Evolutionary conservation across 192 early-diverging fungal genomes (phyloP), one percentile per base, ranked within the genome.

Genomic region (Irineochytrium annulatum): DNA sequence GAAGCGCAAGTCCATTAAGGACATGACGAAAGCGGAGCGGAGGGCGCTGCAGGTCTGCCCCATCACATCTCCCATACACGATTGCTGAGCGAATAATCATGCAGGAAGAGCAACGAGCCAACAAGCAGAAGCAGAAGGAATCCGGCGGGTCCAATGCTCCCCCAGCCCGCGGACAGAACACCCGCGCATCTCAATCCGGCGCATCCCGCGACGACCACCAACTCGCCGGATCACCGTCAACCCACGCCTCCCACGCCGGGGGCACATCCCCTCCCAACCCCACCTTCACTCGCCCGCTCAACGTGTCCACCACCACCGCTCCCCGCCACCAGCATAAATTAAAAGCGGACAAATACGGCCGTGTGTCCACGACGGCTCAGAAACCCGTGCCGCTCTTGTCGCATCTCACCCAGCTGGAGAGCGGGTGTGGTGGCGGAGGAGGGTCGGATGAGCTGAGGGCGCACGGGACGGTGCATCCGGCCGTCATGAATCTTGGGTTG

Each of bases 11-110:
- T 58, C 65, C 31, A 46, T 65, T 43, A 90, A 89, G 67, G 72
- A 86, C 34, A 86, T 91, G 89, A 92, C 90, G 24, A 95, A 93
- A 59, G 90, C 90, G 26, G 92, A 97, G 77, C 82, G 91, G 52
- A 82, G 91, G 29, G 93, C 85, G 16, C 55, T 88, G 52, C 92
- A 95, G 68, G 90, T 76, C 24, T 19, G 59, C 49, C 19, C 27
- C 19, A n/a, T 24, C 28, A 19, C 3, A 31, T 64, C 48, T 1
- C 41, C 31, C 0, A 0, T 3, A 26, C 2, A 28, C 19, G 51
- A 53, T 22, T 56, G 55, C 3, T 13, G 35, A 19, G 0, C 41
- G 16, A 34, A 59, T 17, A 55, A 57, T 16, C 45, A 34, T 35
- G 22, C 27, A 29, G 58, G 54, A 2, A 2, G 35, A 2, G 52